These are phyloP conservation scores for Globisporangium nodosum DNA, from an alignment of 352 stramenopile species.

Conservation along the genomic window DNA sequence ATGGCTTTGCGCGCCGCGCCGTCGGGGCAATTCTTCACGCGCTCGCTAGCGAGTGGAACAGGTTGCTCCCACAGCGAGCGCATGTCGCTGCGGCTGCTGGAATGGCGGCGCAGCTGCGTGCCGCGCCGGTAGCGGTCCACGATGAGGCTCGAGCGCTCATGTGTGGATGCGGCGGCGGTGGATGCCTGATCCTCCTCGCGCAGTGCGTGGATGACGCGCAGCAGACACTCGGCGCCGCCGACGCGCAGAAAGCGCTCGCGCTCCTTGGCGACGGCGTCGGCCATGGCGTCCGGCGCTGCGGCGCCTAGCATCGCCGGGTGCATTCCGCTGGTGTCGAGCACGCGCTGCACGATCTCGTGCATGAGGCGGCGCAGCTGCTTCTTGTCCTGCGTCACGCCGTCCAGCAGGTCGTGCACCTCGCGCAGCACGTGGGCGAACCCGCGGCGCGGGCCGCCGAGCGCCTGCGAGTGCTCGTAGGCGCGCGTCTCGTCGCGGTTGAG, in stretches of 20 bases:
- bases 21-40: slow-evolving; percentile 38
- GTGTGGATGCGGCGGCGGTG: slow-evolving; percentile 6
- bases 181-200: slow-evolving; percentile 41
- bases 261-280: slow-evolving; percentile 37
- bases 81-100: slow-evolving; percentile 39
- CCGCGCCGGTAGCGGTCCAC: slow-evolving; percentile 21
- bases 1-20: slow-evolving; percentile 43
- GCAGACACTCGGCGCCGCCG: slow-evolving; percentile 66
- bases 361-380: slow-evolving; percentile 53
- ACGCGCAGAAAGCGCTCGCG: slow-evolving; percentile 65
- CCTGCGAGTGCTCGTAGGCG: slow-evolving; percentile 35
- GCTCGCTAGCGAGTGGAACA: slow-evolving; percentile 21
- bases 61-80: slow-evolving; percentile 53
- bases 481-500: slow-evolving; percentile 39
- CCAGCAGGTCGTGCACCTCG: slow-evolving; percentile 62
- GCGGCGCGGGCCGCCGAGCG: slow-evolving; percentile 43
- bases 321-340: slow-evolving; percentile 60
- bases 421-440: slow-evolving; percentile 51
- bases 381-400: slow-evolving; percentile 35
- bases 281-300: slow-evolving; percentile 18
- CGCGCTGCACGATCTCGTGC: slow-evolving; percentile 65
- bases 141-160: slow-evolving; percentile 25
- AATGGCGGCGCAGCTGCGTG: slow-evolving; percentile 20
- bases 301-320: slow-evolving; percentile 19
- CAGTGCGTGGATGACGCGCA: slow-evolving; percentile 67